Percentiles rank a stretch among this genome's conserved stretches.
Evolutionary conservation across 2,329 filamentous ascomycete species (phyloP).

Genomic region (Mariannaea sp.): DNA sequence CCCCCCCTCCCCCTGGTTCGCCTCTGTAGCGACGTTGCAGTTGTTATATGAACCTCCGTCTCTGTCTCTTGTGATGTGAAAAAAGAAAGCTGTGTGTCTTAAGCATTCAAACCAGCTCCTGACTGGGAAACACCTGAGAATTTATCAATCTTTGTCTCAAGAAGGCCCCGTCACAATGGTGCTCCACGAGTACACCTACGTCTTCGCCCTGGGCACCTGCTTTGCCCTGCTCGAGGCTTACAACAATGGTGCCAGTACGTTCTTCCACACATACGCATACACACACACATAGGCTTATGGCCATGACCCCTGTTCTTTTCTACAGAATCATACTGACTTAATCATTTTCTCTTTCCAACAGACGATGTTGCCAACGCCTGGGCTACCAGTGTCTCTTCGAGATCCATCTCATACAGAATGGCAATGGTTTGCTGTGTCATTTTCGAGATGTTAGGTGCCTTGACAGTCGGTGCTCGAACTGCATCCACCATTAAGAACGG

Average conservation of each 20-base stretch:
- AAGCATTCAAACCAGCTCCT: slow-evolving; percentile 3
- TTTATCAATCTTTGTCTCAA: not conserved
- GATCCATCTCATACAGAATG: slow-evolving; percentile 72
- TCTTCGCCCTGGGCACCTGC: slow-evolving; percentile 76
- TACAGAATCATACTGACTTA: too few relatives aligned
- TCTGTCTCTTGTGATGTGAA: slow-evolving; percentile 1
- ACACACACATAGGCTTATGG: too few relatives aligned
- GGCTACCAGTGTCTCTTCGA: slow-evolving; percentile 81
- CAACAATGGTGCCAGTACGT: slow-evolving; percentile 78
- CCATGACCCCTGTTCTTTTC: too few relatives aligned
- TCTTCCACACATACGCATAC: too few relatives aligned
- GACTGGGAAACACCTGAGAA: not conserved
- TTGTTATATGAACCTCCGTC: not conserved
- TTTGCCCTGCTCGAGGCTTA: slow-evolving; percentile 78
- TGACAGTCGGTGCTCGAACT: slow-evolving; percentile 70
- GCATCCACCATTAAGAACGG: slow-evolving; percentile 82
- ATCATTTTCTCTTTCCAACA: slow-evolving; percentile 40
- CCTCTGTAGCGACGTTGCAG: not conserved
- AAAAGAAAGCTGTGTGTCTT: not conserved
- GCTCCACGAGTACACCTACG: slow-evolving; percentile 68
- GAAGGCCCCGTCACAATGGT: slow-evolving; percentile 53
- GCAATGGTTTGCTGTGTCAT: slow-evolving; percentile 69
- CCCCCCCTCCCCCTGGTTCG: too few relatives aligned
- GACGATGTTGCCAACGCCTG: slow-evolving; percentile 86
- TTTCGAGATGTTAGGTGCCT: slow-evolving; percentile 71